Conservation (phyloP, 208 protist genomes). For the Leishmania gerbilli region DNA sequence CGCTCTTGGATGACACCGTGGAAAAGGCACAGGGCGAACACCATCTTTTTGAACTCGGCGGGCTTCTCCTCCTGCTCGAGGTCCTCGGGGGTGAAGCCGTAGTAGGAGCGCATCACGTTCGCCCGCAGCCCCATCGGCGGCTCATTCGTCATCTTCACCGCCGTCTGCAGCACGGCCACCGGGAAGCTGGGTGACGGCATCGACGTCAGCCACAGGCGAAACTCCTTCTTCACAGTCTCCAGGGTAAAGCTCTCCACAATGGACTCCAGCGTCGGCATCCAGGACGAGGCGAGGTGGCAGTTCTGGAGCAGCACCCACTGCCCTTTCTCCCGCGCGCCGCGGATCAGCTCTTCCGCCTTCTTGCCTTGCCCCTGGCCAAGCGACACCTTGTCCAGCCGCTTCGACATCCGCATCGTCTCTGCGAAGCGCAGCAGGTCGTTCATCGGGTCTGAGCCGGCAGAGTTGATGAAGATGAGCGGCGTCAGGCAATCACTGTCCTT, state of each 20-base stretch:
- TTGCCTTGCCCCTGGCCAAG: slow-evolving; percentile 97
- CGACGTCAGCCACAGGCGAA: slow-evolving; percentile 98
- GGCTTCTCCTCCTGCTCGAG: slow-evolving; percentile 86
- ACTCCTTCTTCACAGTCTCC: slow-evolving; percentile 96
- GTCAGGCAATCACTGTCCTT: slow-evolving; percentile 93
- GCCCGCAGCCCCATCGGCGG: slow-evolving; percentile 97
- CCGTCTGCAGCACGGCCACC: slow-evolving; percentile 97
- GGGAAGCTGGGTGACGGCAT: slow-evolving; percentile 97
- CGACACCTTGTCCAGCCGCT: slow-evolving; percentile 95
- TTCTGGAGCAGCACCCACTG: slow-evolving; percentile 98
- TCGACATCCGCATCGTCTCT: slow-evolving; percentile 92
- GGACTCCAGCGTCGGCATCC: slow-evolving; percentile 93
- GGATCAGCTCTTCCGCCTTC: slow-evolving; percentile 93
- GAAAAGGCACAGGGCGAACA: slow-evolving; percentile 95
- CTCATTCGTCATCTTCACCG: slow-evolving; percentile 99
- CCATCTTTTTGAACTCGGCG: slow-evolving; percentile 89
- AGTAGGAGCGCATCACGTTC: slow-evolving; percentile 96
- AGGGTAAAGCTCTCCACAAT: slow-evolving; percentile 94
- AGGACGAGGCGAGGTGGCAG: slow-evolving; percentile 96
- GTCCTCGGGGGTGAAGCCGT: slow-evolving; percentile 87
- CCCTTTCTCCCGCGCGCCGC: slow-evolving; percentile 80
- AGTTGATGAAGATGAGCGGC: slow-evolving; percentile 98
- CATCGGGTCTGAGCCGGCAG: slow-evolving; percentile 96
- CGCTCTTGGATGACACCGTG: slow-evolving; percentile 95
- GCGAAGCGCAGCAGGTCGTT: slow-evolving; percentile 96